Base-by-base conservation (phyloP, 202 grass and related monocot species). In the Setaria italica region DNA sequence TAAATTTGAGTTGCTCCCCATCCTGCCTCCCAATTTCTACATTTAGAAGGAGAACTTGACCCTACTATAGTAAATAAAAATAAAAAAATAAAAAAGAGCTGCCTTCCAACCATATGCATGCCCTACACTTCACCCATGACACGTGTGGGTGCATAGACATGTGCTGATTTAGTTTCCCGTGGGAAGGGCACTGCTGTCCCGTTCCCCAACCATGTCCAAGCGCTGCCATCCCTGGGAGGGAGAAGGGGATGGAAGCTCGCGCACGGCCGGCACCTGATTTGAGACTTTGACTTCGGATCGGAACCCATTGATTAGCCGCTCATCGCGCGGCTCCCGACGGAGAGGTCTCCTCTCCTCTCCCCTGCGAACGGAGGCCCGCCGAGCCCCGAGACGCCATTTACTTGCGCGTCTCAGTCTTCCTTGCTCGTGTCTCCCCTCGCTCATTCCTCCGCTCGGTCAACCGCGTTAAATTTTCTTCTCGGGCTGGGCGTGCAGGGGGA, bases 391-490 rank as follows among this genome's bases (percentile, higher is more conserved):
- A 78, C 25, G 56, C 64, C 45, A 89, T 89, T 89, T 89, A 89
- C 82, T 73, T 46, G 67, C 51, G n/a, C 11, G 62, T 85, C 82
- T 55, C 87, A 25, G 78, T 85, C 83, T 85, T 46, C 83, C 88
- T 85, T 35, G 78, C 88, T 82, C 65, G 65, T 89, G 88, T 82
- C 83, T 89, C 83, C 88, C n/a, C 20, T 33, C 29, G 32, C 60
- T 34, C 41, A n/a, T 78, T 33, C 64, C 46, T 67, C 81, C 17
- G 2, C 62, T 10, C 66, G 47, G 83, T 90, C 88, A 86, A 66
- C 78, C 55, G 8, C 16, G 16, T 2, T 58, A n/a, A 57, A 76
- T 81, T 82, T 46, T 71, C 63, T 62, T 50, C 37, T 39, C 14
- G 0, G 34, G 25, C 81, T 67, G 58, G 58, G 46, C 20, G 47